Evolutionary conservation across 176 grass and related monocot species (phyloP).

Genomic region (Pontederia crassipes): DNA sequence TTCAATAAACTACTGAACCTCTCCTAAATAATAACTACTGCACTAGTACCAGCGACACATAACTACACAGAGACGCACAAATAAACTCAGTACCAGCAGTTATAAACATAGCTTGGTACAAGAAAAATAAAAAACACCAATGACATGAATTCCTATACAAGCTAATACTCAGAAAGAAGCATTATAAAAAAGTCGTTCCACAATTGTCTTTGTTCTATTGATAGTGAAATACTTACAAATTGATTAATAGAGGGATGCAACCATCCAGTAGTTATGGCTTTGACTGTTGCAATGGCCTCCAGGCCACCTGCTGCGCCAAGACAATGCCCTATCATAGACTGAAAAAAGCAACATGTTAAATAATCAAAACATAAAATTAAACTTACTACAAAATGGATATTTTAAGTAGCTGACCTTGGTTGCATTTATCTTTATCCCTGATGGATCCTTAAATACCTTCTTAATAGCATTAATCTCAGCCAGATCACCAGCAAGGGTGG

Average conservation of each 20-base stretch:
- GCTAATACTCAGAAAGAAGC: no score
- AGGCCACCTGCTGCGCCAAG: slow-evolving; percentile 93
- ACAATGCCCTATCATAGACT: slow-evolving; percentile 99
- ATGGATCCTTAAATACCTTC: slow-evolving; percentile 75
- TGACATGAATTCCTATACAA: no score
- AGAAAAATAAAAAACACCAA: no score
- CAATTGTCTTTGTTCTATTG: not conserved
- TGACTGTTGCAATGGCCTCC: slow-evolving; percentile 88
- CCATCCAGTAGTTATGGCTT: slow-evolving; percentile 95
- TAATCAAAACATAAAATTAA: not conserved
- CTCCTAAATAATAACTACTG: no score
- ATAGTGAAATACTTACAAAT: slow-evolving; percentile 55
- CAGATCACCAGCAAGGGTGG: slow-evolving; percentile 84
- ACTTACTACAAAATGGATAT: slow-evolving; percentile 13
- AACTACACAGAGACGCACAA: no score
- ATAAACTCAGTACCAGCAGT: no score
- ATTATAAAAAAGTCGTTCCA: no score
- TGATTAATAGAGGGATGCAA: slow-evolving; percentile 98
- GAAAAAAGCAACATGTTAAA: slow-evolving; percentile 11
- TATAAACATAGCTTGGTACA: no score
- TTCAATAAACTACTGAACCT: no score
- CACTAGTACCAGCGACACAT: no score
- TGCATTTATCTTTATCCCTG: slow-evolving; percentile 85
- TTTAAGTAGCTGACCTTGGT: slow-evolving; percentile 49
- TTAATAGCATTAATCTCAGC: slow-evolving; percentile 95